Evolutionary conservation across 148 eudicot species (phyloP), one percentile per base, ranked within the genome.

Genomic region (Selenicereus undatus): DNA sequence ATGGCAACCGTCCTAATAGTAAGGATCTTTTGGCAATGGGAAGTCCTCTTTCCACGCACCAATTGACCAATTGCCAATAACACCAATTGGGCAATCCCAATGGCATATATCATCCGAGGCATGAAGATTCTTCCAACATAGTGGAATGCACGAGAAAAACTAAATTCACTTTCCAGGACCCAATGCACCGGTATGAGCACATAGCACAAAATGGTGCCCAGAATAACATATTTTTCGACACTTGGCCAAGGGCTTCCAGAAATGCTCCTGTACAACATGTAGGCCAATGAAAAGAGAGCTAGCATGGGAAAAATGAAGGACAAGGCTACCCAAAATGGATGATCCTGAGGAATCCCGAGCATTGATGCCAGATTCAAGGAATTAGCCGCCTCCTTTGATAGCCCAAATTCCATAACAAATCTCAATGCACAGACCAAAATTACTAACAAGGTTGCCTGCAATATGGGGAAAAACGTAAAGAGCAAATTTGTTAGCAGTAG

Each of bases 401-500:
- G 86, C 76, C 97, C 97, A 79, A 92, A 90, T 83, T 92, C 97
- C 84, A 88, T 89, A 42, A 88, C 75, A 82, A 91, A 86, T 87
- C 93, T 90, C 75, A 97, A 81, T 39, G 80, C 80, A 85, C 85
- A 86, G 66, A 92, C 85, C 84, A 97, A 60, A 45, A 90, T 77
- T 82, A 90, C 62, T 69, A 90, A 86, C 62, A 85, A 70, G 45
- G 83, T 54, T 56, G 89, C 99, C 98, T 97, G 97, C 88, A 89
- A 79, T 80, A 64, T 58, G 54, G 60, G 30, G 78, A 83, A 27
- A 42, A 72, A 17, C 36, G 22, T 74, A 56, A 75, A 11, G 65
- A 18, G 36, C 26, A 24, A 26, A 78, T 64, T 4, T 13, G 65
- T 73, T 42, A 80, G 52, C 24, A 42, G 2, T 11, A 42, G 0